Conservation (phyloP, 768 basidiomycete species). For the Lactifluus volemus region DNA sequence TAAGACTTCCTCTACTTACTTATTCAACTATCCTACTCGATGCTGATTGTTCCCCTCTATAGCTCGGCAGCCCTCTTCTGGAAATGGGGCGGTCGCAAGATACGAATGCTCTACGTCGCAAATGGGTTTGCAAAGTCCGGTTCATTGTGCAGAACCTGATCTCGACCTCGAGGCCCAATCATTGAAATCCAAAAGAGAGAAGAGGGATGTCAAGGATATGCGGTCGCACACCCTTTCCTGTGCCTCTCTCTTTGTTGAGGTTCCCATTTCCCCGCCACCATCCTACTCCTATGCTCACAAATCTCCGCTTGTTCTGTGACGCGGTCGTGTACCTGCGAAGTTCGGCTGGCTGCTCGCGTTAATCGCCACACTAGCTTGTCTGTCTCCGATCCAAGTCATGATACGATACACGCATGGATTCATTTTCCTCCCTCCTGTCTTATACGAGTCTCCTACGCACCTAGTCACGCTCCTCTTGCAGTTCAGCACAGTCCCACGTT, state of each 20-base stretch:
- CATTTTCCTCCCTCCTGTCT: background rate
- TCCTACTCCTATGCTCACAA: constrained; percentile 10
- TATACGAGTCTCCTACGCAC: background rate
- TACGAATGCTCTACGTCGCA: background rate
- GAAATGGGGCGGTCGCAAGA: background rate
- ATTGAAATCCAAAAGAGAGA: background rate
- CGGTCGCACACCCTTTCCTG: background rate
- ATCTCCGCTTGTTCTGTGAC: background rate
- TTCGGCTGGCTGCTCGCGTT: background rate
- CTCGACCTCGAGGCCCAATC: constrained; percentile 16
- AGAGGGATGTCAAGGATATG: background rate
- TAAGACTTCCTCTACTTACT: background rate
- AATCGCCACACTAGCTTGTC: background rate
- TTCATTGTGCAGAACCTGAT: background rate
- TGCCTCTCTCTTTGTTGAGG: background rate
- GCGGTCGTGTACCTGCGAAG: background rate
- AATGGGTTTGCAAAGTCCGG: background rate
- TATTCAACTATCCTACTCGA: background rate
- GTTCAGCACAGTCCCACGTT: background rate
- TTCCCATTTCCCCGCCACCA: constrained; percentile 5
- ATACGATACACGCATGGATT: background rate
- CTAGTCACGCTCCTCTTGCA: background rate
- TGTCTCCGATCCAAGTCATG: background rate
- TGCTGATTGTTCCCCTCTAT: background rate
- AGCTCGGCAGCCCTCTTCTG: background rate